These are phyloP conservation scores for Cladosporium sp. DNA, from an alignment of 2,329 filamentous ascomycete genomes.

Conservation along the genomic window DNA sequence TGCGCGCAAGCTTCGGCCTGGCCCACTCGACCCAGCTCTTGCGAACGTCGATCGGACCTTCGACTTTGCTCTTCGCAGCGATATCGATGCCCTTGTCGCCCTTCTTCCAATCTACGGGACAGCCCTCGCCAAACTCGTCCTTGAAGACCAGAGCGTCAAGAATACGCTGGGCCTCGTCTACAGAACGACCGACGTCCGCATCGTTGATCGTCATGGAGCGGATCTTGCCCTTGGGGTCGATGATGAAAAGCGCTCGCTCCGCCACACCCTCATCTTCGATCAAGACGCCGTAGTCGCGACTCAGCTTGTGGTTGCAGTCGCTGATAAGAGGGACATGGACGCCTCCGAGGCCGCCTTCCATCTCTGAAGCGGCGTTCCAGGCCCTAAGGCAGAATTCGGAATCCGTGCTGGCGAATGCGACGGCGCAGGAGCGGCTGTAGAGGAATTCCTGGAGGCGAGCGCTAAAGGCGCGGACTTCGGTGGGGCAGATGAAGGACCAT, in stretches of 20 bases:
- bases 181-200: slow-evolving; percentile 64
- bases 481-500: slow-evolving; percentile 69
- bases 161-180: slow-evolving; percentile 64
- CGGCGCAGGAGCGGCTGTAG: slow-evolving; percentile 58
- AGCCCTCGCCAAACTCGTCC: slow-evolving; percentile 46
- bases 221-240: slow-evolving; percentile 63
- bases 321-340: slow-evolving; percentile 64
- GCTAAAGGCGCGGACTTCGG: slow-evolving; percentile 67
- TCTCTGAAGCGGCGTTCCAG: slow-evolving; percentile 60
- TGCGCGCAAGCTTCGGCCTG: slow-evolving; percentile 35
- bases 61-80: slow-evolving; percentile 28
- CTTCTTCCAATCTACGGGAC: slow-evolving; percentile 39
- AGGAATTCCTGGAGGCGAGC: slow-evolving; percentile 62
- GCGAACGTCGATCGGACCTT: slow-evolving; percentile 33
- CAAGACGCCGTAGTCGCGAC: slow-evolving; percentile 64
- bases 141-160: slow-evolving; percentile 54
- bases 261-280: slow-evolving; percentile 66
- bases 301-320: slow-evolving; percentile 63
- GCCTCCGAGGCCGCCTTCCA: slow-evolving; percentile 63
- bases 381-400: slow-evolving; percentile 60
- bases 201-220: slow-evolving; percentile 67
- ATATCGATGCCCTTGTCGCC: slow-evolving; percentile 36
- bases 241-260: slow-evolving; percentile 66
- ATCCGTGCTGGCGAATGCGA: slow-evolving; percentile 65
- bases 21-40: slow-evolving; percentile 39